A percentile compares a stretch with the other conserved stretches of the same genome.
phyloP scores from a whole-genome alignment of 495 filamentous ascomycete species.

The Aspergillus egyptiacus region DNA sequence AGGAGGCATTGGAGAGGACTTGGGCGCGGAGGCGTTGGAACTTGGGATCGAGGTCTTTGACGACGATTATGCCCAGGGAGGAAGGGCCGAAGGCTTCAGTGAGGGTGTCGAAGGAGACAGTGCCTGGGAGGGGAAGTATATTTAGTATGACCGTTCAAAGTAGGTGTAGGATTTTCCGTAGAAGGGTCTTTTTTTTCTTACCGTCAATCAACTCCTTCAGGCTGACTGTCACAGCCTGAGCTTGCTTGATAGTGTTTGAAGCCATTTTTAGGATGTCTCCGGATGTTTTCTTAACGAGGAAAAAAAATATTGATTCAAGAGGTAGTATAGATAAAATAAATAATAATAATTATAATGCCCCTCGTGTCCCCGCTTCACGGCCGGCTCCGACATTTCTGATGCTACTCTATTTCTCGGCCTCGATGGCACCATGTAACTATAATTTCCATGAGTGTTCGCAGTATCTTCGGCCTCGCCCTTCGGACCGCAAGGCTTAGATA shows the following conservation, averaged over 20 bases:
- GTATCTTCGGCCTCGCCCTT: neutral
- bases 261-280: too few relatives aligned
- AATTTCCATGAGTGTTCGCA: neutral
- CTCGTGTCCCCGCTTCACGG: conserved; percentile 12
- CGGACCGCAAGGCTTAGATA: too few relatives aligned
- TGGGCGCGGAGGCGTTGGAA: conserved; percentile 64
- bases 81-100: conserved; percentile 85
- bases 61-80: conserved; percentile 87
- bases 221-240: conserved; percentile 50
- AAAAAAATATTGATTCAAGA: neutral
- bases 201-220: conserved; percentile 44
- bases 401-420: conserved; percentile 1
- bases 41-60: conserved; percentile 69
- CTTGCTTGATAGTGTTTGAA: conserved; percentile 21
- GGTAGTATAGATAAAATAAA: too few relatives aligned
- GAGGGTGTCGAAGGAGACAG: conserved; percentile 65
- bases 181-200: conserved; percentile 6
- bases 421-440: neutral
- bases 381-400: conserved; percentile 9
- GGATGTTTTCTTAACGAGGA: neutral
- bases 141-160: neutral
- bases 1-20: conserved; percentile 80
- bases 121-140: conserved; percentile 49
- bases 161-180: neutral
- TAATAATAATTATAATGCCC: neutral